phyloP scores from a whole-genome alignment of 768 basidiomycete species.

The Russula compacta region DNA sequence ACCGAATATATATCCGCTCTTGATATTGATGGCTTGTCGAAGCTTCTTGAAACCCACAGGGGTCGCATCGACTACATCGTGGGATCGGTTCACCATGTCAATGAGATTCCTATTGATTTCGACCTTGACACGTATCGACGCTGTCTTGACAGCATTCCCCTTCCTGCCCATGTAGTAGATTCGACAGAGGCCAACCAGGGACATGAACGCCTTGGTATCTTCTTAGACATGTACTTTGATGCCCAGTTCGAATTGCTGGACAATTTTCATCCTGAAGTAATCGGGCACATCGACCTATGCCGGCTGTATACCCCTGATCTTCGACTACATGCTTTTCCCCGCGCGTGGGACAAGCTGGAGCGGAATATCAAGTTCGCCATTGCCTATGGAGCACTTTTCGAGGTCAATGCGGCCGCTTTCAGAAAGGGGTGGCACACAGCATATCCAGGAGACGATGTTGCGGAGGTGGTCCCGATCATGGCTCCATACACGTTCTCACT shows the following conservation, averaged over 20 bases:
- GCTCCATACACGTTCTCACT: conserved; percentile 8
- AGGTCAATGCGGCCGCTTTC: conserved; percentile 87
- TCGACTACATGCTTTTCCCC: conserved; percentile 44
- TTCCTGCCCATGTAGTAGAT: conserved; percentile 23
- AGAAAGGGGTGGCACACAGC: conserved; percentile 81
- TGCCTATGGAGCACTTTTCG: conserved; percentile 84
- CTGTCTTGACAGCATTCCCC: conserved; percentile 40
- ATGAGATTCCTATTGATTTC: conserved; percentile 85
- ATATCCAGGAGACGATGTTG: conserved; percentile 75
- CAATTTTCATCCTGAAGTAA: conserved; percentile 72
- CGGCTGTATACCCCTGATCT: conserved; percentile 69
- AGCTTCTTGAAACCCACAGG: conserved; percentile 40
- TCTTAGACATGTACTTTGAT: conserved; percentile 74
- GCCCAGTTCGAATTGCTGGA: conserved; percentile 65
- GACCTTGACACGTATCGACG: conserved; percentile 60
- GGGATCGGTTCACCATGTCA: conserved; percentile 89
- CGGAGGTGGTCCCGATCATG: conserved; percentile 43
- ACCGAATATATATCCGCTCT: conserved; percentile 74
- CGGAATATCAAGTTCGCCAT: conserved; percentile 69
- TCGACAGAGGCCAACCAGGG: conserved; percentile 21
- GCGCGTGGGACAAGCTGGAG: conserved; percentile 54
- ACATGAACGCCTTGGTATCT: conserved; percentile 32
- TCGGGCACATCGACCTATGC: conserved; percentile 93
- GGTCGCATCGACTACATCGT: conserved; percentile 76
- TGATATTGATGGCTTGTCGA: conserved; percentile 53